These are phyloP conservation scores for Chenopodium album DNA, from an alignment of 148 eudicot species.

Conservation along the genomic window DNA sequence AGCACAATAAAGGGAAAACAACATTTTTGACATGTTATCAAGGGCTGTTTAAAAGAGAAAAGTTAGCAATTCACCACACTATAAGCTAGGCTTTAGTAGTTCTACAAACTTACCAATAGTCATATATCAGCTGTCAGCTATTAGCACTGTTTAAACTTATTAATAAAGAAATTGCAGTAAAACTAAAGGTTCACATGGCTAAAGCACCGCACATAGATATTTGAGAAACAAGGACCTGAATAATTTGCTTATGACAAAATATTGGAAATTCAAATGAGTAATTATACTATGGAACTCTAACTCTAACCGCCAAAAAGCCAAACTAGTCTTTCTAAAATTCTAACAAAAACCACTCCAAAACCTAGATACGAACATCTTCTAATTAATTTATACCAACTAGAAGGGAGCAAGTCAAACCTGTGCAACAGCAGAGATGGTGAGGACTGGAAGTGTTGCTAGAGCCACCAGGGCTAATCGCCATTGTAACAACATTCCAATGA, in stretches of 20 bases:
- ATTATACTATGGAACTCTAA: not conserved
- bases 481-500: constrained; percentile 77
- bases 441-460: constrained; percentile 81
- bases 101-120: not conserved
- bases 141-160: not conserved
- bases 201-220: not conserved
- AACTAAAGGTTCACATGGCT: not conserved
- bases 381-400: not conserved
- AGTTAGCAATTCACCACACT: not conserved
- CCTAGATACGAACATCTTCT: not conserved
- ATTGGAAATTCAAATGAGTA: not conserved
- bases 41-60: not conserved
- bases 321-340: too few relatives aligned
- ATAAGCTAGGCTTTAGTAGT: not conserved
- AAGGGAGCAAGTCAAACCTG: constrained; percentile 55
- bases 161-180: not conserved
- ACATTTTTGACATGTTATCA: not conserved
- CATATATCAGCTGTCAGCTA: not conserved
- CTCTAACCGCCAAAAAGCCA: not conserved
- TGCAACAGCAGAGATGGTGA: constrained; percentile 85
- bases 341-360: not conserved
- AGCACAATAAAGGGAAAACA: not conserved
- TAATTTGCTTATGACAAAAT: not conserved
- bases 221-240: not conserved
- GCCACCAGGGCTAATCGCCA: constrained; percentile 97